These are phyloP conservation scores for Jacaranda copaia DNA, from an alignment of 257 asterid species.

Conservation along the genomic window DNA sequence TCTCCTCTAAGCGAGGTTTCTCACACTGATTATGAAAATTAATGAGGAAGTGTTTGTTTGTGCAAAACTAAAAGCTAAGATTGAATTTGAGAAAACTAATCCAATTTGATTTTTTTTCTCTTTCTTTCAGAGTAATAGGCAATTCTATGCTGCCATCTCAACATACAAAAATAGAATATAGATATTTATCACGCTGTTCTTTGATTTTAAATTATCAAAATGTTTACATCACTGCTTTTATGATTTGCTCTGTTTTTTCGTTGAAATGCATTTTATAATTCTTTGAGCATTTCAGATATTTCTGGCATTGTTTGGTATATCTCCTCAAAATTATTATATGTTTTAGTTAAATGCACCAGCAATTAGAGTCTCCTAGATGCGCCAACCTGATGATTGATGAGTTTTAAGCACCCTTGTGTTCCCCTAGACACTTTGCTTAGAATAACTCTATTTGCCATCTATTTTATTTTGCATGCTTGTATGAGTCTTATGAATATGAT, in stretches of 20 bases:
- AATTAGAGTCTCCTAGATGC: background rate
- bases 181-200: background rate
- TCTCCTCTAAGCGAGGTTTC: conserved; percentile 18
- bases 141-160: conserved; percentile 6
- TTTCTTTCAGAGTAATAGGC: background rate
- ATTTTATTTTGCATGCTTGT: conserved; percentile 7
- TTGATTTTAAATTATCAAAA: background rate
- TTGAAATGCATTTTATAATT: background rate
- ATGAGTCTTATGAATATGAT: conserved; percentile 16
- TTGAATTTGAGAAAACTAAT: background rate
- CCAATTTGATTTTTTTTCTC: background rate
- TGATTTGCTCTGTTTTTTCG: background rate
- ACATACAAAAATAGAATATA: background rate
- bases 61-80: background rate
- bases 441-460: background rate
- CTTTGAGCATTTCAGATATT: background rate
- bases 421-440: background rate
- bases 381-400: background rate
- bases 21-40: background rate
- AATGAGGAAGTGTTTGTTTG: background rate
- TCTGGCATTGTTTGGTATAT: background rate
- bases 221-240: background rate
- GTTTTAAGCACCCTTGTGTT: background rate
- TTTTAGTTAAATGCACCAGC: background rate
- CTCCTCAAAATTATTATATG: background rate